Percentiles rank a stretch among this genome's conserved stretches.
phyloP scores from a whole-genome alignment of 2,329 filamentous ascomycete genomes.

The Aspergillus sp. region DNA sequence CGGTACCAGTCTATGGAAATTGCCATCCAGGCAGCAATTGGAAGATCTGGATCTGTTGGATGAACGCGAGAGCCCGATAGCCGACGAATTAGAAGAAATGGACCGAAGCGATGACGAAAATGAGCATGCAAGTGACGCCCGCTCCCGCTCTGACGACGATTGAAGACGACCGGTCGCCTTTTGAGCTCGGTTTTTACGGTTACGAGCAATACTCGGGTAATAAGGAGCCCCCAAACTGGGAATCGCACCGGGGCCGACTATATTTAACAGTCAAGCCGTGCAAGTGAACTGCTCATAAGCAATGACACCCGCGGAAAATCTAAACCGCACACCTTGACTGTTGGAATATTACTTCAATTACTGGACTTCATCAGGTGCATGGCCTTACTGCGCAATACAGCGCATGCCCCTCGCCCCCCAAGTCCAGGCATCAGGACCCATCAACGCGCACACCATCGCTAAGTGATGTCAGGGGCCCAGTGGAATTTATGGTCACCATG shows the following conservation, averaged over 20 bases:
- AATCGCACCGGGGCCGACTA: not conserved
- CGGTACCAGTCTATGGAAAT: slow-evolving; percentile 87
- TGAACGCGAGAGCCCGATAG: slow-evolving; percentile 78
- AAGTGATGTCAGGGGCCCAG: not conserved
- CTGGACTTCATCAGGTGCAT: not conserved
- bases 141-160: slow-evolving; percentile 27
- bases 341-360: not conserved
- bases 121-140: slow-evolving; percentile 24
- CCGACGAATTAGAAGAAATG: slow-evolving; percentile 58
- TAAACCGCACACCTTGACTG: not conserved
- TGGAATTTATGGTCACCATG: not conserved
- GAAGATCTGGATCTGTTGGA: slow-evolving; percentile 90
- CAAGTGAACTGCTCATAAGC: not conserved
- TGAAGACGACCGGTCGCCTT: slow-evolving; percentile 19
- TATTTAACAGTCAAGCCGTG: not conserved
- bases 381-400: not conserved
- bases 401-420: not conserved
- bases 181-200: not conserved
- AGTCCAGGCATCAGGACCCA: not conserved
- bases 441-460: no score
- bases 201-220: not conserved
- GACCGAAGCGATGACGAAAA: slow-evolving; percentile 33
- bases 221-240: not conserved
- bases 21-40: slow-evolving; percentile 76
- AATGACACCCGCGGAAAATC: not conserved